A percentile compares a stretch with the other conserved stretches of the same genome.
Conservation (phyloP, 345 rosid species). For the Gossypium sturtianum region DNA sequence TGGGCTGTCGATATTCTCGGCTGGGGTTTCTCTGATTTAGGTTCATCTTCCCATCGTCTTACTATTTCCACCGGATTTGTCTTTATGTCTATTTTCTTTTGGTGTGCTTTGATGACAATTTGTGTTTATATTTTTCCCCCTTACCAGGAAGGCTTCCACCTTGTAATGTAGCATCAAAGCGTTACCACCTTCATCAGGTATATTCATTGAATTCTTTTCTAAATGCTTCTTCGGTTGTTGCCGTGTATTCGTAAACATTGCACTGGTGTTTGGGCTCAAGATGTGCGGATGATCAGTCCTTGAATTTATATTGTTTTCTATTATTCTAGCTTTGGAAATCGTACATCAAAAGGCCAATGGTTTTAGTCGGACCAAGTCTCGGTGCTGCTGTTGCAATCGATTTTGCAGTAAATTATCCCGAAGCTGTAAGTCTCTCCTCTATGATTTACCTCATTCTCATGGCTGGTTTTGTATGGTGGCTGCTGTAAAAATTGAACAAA, state of each 20-base stretch:
- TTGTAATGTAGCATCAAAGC: slow-evolving; percentile 65
- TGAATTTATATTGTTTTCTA: background rate
- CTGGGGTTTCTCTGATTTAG: slow-evolving; percentile 86
- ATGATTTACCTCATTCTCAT: background rate
- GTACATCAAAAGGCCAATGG: slow-evolving; percentile 69
- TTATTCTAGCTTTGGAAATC: slow-evolving; percentile 66
- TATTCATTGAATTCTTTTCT: background rate
- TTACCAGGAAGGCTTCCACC: slow-evolving; percentile 52
- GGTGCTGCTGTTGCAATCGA: slow-evolving; percentile 83
- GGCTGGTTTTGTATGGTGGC: background rate
- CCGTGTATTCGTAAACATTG: background rate
- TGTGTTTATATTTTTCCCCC: background rate
- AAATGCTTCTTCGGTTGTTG: background rate
- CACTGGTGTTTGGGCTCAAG: background rate
- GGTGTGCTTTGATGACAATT: background rate
- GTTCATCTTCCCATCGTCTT: slow-evolving; percentile 24
- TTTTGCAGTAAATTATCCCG: slow-evolving; percentile 65
- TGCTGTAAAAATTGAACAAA: background rate
- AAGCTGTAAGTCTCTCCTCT: slow-evolving; percentile 49
- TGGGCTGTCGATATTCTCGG: slow-evolving; percentile 96
- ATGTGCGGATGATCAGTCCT: background rate
- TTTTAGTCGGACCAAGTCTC: slow-evolving; percentile 91
- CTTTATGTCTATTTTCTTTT: background rate
- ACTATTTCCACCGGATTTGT: background rate
- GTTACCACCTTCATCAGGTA: slow-evolving; percentile 73